A percentile compares a stretch with the other conserved stretches of the same genome.
Conservation (phyloP, 345 rosid genomes). For the Geranium rotundifolium region DNA sequence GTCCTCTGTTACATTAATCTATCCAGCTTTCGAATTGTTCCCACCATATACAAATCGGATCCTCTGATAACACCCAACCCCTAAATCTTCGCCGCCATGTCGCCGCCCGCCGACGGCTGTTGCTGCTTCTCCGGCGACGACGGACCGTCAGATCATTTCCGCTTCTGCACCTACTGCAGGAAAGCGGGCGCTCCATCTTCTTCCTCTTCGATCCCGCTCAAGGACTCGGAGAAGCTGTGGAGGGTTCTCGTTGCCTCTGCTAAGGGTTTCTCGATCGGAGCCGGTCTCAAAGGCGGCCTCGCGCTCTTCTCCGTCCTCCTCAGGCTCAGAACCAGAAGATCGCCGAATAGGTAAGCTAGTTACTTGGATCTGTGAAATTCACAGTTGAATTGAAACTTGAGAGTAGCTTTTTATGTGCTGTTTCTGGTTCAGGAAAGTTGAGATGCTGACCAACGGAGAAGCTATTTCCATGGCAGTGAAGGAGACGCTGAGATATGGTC, state of each 20-base stretch:
- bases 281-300: constrained; percentile 91
- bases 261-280: constrained; percentile 87
- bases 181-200: neutral
- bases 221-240: constrained; percentile 51
- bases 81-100: neutral
- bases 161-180: neutral
- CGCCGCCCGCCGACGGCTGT: neutral
- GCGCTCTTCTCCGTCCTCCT: constrained; percentile 67
- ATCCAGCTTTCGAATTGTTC: too few species aligned
- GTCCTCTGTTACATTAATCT: too few species aligned
- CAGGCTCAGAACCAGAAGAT: constrained; percentile 51
- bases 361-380: constrained; percentile 1
- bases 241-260: constrained; percentile 54
- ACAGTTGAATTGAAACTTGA: neutral
- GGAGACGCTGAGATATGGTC: constrained; percentile 83
- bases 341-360: constrained; percentile 28
- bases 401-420: neutral
- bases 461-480: constrained; percentile 56
- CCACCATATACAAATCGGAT: too few species aligned
- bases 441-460: constrained; percentile 47
- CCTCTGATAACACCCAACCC: neutral
- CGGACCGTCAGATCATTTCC: neutral
- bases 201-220: constrained; percentile 13
- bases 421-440: constrained; percentile 38
- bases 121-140: neutral